These are phyloP conservation scores for Russula ochroleuca DNA, from an alignment of 768 basidiomycete species.

Conservation along the genomic window DNA sequence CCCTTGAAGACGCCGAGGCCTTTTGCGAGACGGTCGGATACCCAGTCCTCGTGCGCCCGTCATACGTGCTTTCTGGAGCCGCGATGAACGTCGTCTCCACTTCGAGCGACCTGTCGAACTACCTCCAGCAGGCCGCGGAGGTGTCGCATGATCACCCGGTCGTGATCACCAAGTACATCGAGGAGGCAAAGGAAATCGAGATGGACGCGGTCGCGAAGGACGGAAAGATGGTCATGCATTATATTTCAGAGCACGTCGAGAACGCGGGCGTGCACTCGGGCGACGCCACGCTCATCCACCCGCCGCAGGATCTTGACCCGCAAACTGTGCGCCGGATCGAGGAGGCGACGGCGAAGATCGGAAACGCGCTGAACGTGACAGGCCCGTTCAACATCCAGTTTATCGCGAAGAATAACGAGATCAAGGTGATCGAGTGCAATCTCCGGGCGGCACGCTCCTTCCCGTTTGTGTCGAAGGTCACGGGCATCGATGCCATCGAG, in stretches of 20 bases:
- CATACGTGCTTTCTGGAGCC: slow-evolving; percentile 98
- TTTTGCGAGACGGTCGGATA: slow-evolving; percentile 95
- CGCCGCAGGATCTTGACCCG: slow-evolving; percentile 96
- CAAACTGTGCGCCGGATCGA: slow-evolving; percentile 95
- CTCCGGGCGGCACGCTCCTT: slow-evolving; percentile 95
- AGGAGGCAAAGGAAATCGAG: slow-evolving; percentile 99
- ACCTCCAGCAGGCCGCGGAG: slow-evolving; percentile 90
- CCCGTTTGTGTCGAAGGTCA: slow-evolving; percentile 99
- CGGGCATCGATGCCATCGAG: slow-evolving; percentile 96
- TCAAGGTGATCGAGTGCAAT: slow-evolving; percentile 99
- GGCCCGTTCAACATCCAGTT: slow-evolving; percentile 99
- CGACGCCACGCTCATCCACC: slow-evolving; percentile 96
- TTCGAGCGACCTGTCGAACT: slow-evolving; percentile 82
- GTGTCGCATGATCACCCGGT: slow-evolving; percentile 96
- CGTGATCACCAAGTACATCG: slow-evolving; percentile 98
- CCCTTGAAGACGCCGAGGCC: slow-evolving; percentile 75
- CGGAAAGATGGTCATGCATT: slow-evolving; percentile 99
- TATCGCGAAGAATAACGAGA: slow-evolving; percentile 99
- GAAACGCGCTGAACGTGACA: slow-evolving; percentile 94
- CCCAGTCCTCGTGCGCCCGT: slow-evolving; percentile 94
- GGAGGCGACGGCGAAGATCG: slow-evolving; percentile 96
- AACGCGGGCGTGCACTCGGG: slow-evolving; percentile 99
- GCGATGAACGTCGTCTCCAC: slow-evolving; percentile 99
- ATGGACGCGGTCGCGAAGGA: slow-evolving; percentile 98
- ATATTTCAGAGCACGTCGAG: slow-evolving; percentile 98